Evolutionary conservation across 225 moss, liverwort and hornwort genomes (phyloP), one percentile per base, ranked within the genome.

Genomic region (Climacium dendroides): DNA sequence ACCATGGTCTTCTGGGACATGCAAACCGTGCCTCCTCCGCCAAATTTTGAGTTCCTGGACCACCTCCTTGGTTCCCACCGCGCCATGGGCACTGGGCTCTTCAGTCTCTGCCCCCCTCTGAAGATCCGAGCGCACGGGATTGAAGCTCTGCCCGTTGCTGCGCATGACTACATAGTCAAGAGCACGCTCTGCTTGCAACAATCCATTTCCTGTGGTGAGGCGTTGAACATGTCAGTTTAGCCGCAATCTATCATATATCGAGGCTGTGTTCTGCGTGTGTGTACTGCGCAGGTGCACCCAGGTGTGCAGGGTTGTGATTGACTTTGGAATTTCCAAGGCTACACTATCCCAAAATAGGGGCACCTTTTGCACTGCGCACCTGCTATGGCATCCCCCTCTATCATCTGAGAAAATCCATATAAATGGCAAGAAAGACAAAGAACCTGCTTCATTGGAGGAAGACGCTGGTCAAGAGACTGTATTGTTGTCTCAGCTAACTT

Each of bases 1-100:
- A 87, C 87, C 75, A 74, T 91, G 89, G 80, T 92, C 67, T 92
- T 85, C 83, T 92, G 91, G 92, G 92, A 92, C 81, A 76, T 91
- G 87, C 75, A 86, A 83, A 87, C 91, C 10, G 87, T 77, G 83
- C 89, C 85, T 24, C 89, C 91, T 77, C 91, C 89, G 19, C 67
- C 65, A n/a, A 82, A 91, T 60, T 60, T 54, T 29, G 69, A 37
- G n/a, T 86, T 84, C 62, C 55, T 93, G 67, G 82, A 91, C 72
- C 86, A 91, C 85, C 89, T 91, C 41, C 82, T 91, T 9, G 76
- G 82, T 74, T 84, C 88, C 19, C 93, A 93, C 53, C 74, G 74
- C 13, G 53, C 86, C 74, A 62, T 86, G 89, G 41, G 74, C 61
- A 81, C 87, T 16, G 90, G 92, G 48, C 87, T 91, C 35, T 93